These are phyloP conservation scores for Cryoendolithus antarcticus DNA, from an alignment of 2,329 filamentous ascomycete genomes.

Conservation along the genomic window DNA sequence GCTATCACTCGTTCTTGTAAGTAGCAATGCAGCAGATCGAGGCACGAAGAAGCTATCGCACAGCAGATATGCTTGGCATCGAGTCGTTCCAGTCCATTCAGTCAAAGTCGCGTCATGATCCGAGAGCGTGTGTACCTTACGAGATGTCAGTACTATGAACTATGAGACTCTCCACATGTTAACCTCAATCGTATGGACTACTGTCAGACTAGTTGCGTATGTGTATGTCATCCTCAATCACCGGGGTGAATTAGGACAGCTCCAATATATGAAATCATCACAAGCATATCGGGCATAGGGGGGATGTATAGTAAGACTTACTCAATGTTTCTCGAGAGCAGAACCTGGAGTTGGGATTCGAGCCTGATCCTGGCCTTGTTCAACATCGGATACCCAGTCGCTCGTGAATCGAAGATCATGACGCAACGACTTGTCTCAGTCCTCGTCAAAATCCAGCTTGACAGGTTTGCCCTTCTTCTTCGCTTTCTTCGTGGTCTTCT, in stretches of 20 bases:
- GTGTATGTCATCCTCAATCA: constrained; percentile 6
- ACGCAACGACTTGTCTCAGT: constrained; percentile 3
- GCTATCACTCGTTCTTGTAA: no score
- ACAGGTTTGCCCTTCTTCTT: constrained; percentile 24
- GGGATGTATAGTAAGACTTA: not conserved
- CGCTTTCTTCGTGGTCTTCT: constrained; percentile 17
- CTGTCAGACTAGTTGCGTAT: constrained; percentile 7
- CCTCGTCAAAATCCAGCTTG: constrained; percentile 24
- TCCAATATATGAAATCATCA: constrained; percentile 10
- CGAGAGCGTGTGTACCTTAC: no score
- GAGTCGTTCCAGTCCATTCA: no score
- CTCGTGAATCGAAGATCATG: not conserved
- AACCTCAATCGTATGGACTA: no score
- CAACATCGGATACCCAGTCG: not conserved
- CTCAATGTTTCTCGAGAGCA: constrained; percentile 1
- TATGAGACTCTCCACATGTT: no score
- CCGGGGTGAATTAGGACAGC: constrained; percentile 6
- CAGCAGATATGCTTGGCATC: no score
- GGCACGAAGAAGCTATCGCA: no score
- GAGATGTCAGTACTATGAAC: no score
- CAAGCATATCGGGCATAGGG: not conserved
- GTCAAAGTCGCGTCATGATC: no score
- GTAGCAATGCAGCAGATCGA: no score
- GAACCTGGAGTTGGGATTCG: not conserved
- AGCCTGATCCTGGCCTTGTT: not conserved